Evolutionary conservation across 2,329 filamentous ascomycete genomes (phyloP).

Genomic region (Aspergillus brunneoviolaceus): DNA sequence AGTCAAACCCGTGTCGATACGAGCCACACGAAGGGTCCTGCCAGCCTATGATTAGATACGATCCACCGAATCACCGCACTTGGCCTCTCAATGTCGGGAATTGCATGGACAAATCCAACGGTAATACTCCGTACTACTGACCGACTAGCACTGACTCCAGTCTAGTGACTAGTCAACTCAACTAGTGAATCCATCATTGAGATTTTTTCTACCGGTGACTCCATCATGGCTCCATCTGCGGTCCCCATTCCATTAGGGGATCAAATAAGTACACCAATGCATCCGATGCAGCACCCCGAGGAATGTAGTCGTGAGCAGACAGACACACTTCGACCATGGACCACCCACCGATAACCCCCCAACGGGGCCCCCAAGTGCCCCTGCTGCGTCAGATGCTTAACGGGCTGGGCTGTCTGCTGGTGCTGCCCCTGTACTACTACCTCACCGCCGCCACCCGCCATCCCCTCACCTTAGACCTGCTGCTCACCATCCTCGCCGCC

Average conservation of each 20-base stretch:
- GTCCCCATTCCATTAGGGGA: background rate
- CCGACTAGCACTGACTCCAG: too few relatives aligned
- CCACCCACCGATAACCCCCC: background rate
- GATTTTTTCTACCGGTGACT: background rate
- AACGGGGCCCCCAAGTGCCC: conserved; percentile 22
- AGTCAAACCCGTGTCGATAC: background rate
- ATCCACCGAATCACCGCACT: too few relatives aligned
- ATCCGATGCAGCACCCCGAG: background rate
- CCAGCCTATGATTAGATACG: too few relatives aligned
- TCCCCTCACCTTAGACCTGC: conserved; percentile 28
- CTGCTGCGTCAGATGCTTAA: conserved; percentile 25
- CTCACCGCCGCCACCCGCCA: conserved; percentile 24
- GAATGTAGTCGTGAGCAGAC: background rate
- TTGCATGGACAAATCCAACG: too few relatives aligned
- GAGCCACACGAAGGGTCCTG: background rate
- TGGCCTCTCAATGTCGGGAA: too few relatives aligned
- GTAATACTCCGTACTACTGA: too few relatives aligned
- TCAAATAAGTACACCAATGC: background rate
- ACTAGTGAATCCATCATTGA: background rate
- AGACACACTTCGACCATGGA: background rate
- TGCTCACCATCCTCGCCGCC: conserved; percentile 28
- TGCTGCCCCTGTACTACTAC: conserved; percentile 24
- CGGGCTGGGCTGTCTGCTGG: conserved; percentile 26
- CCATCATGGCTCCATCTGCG: background rate
- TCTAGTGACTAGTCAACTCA: background rate